Evolutionary conservation across 2,329 filamentous ascomycete species (phyloP), one percentile per base, ranked within the genome.

Genomic region (Ceratocystis variospora): DNA sequence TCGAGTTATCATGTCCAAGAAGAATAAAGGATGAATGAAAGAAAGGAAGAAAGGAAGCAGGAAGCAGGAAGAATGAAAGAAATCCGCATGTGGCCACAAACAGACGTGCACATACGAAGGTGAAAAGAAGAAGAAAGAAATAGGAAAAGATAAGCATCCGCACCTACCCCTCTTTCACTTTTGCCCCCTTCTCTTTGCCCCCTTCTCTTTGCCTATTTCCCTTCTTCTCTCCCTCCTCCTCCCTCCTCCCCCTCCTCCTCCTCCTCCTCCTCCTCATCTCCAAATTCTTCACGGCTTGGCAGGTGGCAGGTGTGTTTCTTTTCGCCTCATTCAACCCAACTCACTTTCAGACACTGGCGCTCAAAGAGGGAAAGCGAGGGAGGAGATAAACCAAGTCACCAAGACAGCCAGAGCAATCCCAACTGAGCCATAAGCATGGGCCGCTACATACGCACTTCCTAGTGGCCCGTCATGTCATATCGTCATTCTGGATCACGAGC

Each of bases 271-370:
- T 46, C 0, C 5, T 19, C 50, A 31, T 55, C 50, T 57, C 25
- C 53, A 57, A 57, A 57, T 57, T 57, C 53, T 57, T 57, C 53
- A 57, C 25, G 53, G 25, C 53, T 57, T 57, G 53, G 53, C 53
- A 57, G 53, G 53, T 33, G 53, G 53, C 53, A 57, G 53, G 53
- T 57, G 53, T 57, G 53, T 33, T 57, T 31, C 53, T 31, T 31
- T 57, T 57, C 25, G 53, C 53, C 53, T 28, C 53, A 57, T 57
- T 22, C 53, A 57, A 57, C 12, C 22, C 22, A 57, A 28, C 22
- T 12, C 37, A 41, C 10, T 41, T 12, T 41, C 10, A 12, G 37
- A 41, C 37, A 41, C 37, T 41, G 22, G n/a, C 46, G 46, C 46
- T 19, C 46, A 50, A 50, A 22, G 46, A 17, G 19, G 17, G 53